These are phyloP conservation scores for Zelonia costaricensis DNA, from an alignment of 208 protist genomes.

Conservation along the genomic window DNA sequence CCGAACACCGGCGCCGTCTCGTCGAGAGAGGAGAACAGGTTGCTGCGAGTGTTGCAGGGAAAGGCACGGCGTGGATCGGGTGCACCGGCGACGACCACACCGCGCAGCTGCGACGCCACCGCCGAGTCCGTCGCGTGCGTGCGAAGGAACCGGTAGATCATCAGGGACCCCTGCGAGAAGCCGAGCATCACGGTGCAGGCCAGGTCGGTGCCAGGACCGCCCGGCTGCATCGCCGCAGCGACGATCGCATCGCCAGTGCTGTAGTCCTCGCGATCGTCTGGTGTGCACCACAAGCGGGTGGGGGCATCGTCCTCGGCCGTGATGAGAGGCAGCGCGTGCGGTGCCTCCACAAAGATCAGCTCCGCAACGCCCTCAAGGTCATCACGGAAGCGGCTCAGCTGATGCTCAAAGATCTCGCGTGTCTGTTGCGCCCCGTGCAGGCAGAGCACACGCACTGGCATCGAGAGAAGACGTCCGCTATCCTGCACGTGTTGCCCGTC, in stretches of 20 bases:
- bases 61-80: conserved; percentile 63
- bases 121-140: conserved; percentile 25
- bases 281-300: conserved; percentile 64
- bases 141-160: conserved; percentile 70
- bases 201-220: conserved; percentile 34
- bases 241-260: conserved; percentile 51
- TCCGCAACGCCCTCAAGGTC: conserved; percentile 39
- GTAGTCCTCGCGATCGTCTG: conserved; percentile 35
- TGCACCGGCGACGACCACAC: conserved; percentile 66
- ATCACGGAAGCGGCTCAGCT: conserved; percentile 58
- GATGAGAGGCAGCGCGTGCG: conserved; percentile 43
- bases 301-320: conserved; percentile 45
- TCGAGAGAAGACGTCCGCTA: too few species aligned
- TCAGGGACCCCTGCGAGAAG: conserved; percentile 83
- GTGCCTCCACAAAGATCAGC: conserved; percentile 70
- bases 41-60: background rate
- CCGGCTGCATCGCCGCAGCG: conserved; percentile 25
- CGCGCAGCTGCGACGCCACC: conserved; percentile 15
- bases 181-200: conserved; percentile 59
- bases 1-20: conserved; percentile 32
- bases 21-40: background rate
- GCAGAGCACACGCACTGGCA: conserved; percentile 60
- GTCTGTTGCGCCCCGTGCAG: conserved; percentile 84
- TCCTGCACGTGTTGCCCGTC: background rate
- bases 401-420: conserved; percentile 82